Evolutionary conservation across 192 early-diverging fungal genomes (phyloP).

Genomic region (Linnemannia schmuckeri): DNA sequence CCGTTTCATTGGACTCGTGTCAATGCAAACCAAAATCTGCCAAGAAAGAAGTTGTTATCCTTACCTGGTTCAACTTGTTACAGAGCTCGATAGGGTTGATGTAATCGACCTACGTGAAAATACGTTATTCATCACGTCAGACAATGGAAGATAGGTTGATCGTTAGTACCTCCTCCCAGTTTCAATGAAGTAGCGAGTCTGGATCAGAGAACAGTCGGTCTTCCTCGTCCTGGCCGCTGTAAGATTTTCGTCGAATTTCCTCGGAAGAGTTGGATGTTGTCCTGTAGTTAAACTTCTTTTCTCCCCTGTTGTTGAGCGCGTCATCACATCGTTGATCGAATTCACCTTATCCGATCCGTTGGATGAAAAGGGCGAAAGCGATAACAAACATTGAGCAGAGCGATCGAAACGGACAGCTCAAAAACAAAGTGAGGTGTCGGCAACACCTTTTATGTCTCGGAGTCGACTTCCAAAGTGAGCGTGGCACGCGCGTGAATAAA

Average conservation of each 20-base stretch:
- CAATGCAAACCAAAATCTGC: background rate
- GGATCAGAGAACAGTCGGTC: background rate
- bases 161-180: background rate
- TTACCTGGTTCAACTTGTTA: constrained; percentile 94
- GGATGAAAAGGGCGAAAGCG: background rate
- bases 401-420: background rate
- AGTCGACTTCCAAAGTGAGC: background rate
- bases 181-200: background rate
- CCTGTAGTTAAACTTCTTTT: background rate
- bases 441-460: constrained; percentile 1
- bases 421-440: background rate
- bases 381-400: background rate
- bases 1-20: background rate
- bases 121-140: constrained; percentile 53
- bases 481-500: background rate
- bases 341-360: background rate
- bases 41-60: background rate
- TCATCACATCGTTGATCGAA: background rate
- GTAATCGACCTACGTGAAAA: constrained; percentile 88
- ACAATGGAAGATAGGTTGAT: background rate
- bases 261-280: background rate
- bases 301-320: background rate
- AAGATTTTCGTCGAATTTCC: background rate
- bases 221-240: background rate
- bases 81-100: constrained; percentile 99